Percentiles rank a stretch among this genome's conserved stretches.
phyloP scores from a whole-genome alignment of 495 filamentous ascomycete species.

The Penicillium cinerascens region DNA sequence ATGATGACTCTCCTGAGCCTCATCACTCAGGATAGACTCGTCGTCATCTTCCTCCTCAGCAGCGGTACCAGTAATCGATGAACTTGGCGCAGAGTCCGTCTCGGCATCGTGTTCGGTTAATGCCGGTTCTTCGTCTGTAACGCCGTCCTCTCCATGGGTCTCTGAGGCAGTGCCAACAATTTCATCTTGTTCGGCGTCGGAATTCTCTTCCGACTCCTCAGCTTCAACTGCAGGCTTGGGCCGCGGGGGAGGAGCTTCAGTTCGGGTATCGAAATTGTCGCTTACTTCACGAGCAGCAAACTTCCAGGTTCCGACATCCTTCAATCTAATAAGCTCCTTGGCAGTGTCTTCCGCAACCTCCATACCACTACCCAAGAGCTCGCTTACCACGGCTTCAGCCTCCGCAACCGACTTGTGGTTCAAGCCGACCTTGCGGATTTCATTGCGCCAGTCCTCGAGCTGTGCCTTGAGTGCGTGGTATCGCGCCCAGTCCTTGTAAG shows the following conservation, averaged over 20 bases:
- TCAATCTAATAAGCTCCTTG: conserved; percentile 76
- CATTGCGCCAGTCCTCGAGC: conserved; percentile 80
- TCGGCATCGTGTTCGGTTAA: background rate
- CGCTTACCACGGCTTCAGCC: conserved; percentile 64
- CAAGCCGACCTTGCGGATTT: conserved; percentile 68
- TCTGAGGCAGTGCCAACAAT: background rate
- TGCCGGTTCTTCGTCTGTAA: background rate
- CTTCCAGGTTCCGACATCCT: conserved; percentile 85
- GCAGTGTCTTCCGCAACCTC: conserved; percentile 73
- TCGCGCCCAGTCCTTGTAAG: conserved; percentile 93
- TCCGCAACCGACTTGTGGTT: conserved; percentile 67
- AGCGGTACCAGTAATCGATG: background rate
- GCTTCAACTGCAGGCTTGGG: conserved; percentile 41
- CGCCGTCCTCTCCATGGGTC: background rate
- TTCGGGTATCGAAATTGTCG: conserved; percentile 67
- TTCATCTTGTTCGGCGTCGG: conserved; percentile 15
- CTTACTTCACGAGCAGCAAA: conserved; percentile 69
- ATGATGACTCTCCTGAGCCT: conserved; percentile 5
- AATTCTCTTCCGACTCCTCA: conserved; percentile 33
- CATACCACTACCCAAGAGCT: conserved; percentile 76
- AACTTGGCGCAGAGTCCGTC: background rate
- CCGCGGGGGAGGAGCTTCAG: conserved; percentile 43
- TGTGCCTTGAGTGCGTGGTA: conserved; percentile 82
- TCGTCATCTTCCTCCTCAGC: background rate
- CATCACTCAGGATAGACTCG: background rate